Conservation (phyloP, 2,329 filamentous ascomycete species). For the Xylariaceae sp. region DNA sequence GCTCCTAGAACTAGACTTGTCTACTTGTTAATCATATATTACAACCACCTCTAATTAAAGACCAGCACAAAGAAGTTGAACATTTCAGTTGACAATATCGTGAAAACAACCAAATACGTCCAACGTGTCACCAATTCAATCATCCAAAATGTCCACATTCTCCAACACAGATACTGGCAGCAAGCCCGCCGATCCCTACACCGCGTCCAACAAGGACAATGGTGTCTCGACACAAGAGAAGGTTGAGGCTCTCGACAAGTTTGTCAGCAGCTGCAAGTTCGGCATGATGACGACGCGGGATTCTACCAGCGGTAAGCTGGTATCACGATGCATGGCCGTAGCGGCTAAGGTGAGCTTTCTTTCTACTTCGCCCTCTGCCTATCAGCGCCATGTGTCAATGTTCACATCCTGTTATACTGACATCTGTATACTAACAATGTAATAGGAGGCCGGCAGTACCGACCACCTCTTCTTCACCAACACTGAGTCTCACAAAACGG, state of each 20-base stretch:
- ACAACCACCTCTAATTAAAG: too few species aligned
- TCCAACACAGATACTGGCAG: constrained; percentile 58
- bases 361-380: too few species aligned
- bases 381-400: background rate
- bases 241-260: constrained; percentile 66
- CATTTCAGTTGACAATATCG: too few species aligned
- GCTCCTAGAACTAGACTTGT: too few species aligned
- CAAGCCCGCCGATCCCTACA: constrained; percentile 73
- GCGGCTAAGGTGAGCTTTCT: constrained; percentile 61
- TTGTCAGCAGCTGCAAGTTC: constrained; percentile 72
- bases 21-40: too few species aligned
- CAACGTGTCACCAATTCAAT: too few species aligned
- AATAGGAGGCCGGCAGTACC: constrained; percentile 69
- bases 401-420: background rate
- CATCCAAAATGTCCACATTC: constrained; percentile 41
- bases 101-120: too few species aligned
- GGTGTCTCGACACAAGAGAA: constrained; percentile 65
- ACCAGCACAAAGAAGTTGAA: background rate
- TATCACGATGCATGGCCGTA: constrained; percentile 82
- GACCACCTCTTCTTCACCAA: constrained; percentile 91
- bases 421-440: constrained; percentile 3
- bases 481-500: constrained; percentile 82
- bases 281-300: constrained; percentile 84
- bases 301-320: constrained; percentile 59
- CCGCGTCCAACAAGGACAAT: constrained; percentile 63